Evolutionary conservation across 2,329 filamentous ascomycete genomes (phyloP).

Genomic region (Cordyceps cicadae): DNA sequence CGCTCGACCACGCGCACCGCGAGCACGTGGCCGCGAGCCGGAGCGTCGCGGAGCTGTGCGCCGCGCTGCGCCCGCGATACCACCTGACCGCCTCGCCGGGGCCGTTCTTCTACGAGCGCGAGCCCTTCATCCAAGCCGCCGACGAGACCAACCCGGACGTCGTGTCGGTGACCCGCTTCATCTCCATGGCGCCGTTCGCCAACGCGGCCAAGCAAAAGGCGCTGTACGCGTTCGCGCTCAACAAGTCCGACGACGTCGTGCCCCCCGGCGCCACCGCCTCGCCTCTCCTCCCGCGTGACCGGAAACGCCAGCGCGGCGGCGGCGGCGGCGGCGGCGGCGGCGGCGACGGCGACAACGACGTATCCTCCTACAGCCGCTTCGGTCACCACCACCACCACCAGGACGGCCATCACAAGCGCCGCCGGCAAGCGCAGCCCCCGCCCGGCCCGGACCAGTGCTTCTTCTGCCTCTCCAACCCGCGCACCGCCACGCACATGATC

Average conservation of each 20-base stretch:
- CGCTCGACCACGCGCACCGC: slow-evolving; percentile 42
- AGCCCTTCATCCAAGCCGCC: slow-evolving; percentile 73
- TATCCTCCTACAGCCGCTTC: slow-evolving; percentile 39
- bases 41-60: slow-evolving; percentile 69
- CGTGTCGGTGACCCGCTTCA: slow-evolving; percentile 71
- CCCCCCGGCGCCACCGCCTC: slow-evolving; percentile 67
- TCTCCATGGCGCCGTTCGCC: slow-evolving; percentile 73
- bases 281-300: slow-evolving; percentile 58
- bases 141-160: slow-evolving; percentile 33
- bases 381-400: slow-evolving; percentile 31
- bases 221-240: slow-evolving; percentile 70
- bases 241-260: slow-evolving; percentile 53
- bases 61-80: slow-evolving; percentile 78
- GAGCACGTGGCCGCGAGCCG: slow-evolving; percentile 49
- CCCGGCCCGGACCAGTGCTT: slow-evolving; percentile 76
- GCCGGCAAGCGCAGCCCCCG: slow-evolving; percentile 46
- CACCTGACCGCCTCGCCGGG: slow-evolving; percentile 66
- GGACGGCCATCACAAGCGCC: slow-evolving; percentile 30
- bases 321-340: too few species aligned
- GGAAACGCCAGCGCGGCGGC: slow-evolving; percentile 47
- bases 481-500: slow-evolving; percentile 78
- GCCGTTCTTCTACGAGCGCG: slow-evolving; percentile 74
- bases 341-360: slow-evolving; percentile 25
- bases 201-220: slow-evolving; percentile 72
- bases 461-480: slow-evolving; percentile 88